Conservation (phyloP, 345 rosid species). For the Brassica rapa region DNA sequence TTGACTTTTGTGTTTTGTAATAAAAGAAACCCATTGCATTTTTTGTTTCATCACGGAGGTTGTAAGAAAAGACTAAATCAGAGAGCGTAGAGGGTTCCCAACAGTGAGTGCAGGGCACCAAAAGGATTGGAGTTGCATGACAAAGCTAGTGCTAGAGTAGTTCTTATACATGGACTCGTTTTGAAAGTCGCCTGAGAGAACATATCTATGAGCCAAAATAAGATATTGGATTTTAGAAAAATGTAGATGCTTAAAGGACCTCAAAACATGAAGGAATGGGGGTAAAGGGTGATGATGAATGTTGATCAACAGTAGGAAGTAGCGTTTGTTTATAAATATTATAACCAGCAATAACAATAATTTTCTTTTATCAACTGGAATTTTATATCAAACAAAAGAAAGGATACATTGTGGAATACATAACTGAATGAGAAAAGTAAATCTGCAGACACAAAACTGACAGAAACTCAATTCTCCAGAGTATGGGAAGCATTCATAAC, state of each 20-base stretch:
- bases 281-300: not conserved
- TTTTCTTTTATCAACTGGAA: not conserved
- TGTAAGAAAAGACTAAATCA: not conserved
- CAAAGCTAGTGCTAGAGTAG: not conserved
- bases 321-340: not conserved
- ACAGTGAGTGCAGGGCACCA: not conserved
- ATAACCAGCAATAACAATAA: not conserved
- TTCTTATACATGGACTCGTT: not conserved
- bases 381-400: not conserved
- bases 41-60: not conserved
- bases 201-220: not conserved
- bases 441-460: not conserved
- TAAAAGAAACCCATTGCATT: conserved; percentile 16
- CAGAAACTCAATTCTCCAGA: not conserved
- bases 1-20: conserved; percentile 17
- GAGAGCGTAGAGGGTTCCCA: not conserved
- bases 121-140: not conserved
- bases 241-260: not conserved
- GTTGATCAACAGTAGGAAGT: not conserved
- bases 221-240: not conserved
- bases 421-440: not conserved
- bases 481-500: not conserved
- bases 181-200: not conserved
- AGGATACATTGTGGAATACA: not conserved
- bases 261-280: not conserved